Percentiles rank a stretch among this genome's conserved stretches.
Evolutionary conservation across 495 filamentous ascomycete genomes (phyloP).

Genomic region (Talaromyces proteolyticus): DNA sequence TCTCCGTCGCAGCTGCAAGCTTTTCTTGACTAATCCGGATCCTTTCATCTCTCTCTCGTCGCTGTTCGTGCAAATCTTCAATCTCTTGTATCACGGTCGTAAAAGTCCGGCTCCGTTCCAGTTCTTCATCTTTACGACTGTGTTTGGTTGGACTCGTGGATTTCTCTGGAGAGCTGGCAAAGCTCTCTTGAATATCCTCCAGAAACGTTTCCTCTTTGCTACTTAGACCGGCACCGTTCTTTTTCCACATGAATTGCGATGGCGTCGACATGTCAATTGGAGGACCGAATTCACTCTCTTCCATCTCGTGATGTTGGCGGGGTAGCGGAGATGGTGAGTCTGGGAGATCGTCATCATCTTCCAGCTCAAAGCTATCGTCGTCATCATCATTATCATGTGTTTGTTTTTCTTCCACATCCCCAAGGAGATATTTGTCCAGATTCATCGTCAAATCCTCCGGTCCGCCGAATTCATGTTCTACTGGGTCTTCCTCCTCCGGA

Average conservation of each 20-base stretch:
- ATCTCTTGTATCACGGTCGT: slow-evolving; percentile 28
- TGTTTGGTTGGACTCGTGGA: slow-evolving; percentile 24
- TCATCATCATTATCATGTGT: slow-evolving; percentile 13
- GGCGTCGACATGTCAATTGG: slow-evolving; percentile 44
- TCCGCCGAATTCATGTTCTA: slow-evolving; percentile 41
- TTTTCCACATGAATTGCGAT: slow-evolving; percentile 33
- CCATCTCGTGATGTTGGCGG: slow-evolving; percentile 13
- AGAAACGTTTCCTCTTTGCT: slow-evolving; percentile 32
- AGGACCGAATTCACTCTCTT: slow-evolving; percentile 41
- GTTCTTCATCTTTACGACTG: slow-evolving; percentile 11
- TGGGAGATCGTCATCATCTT: slow-evolving; percentile 8
- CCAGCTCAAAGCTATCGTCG: too few relatives aligned
- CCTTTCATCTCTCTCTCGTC: slow-evolving; percentile 34
- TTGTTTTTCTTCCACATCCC: slow-evolving; percentile 21
- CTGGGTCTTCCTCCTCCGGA: slow-evolving; percentile 25
- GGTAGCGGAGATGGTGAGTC: slow-evolving; percentile 5
- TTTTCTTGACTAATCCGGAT: slow-evolving; percentile 25
- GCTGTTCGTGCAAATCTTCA: slow-evolving; percentile 23
- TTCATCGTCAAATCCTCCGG: slow-evolving; percentile 49
- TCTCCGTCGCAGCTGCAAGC: slow-evolving; percentile 30
- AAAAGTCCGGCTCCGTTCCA: slow-evolving; percentile 12
- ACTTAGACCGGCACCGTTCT: slow-evolving; percentile 12
- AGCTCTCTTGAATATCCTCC: slow-evolving; percentile 36
- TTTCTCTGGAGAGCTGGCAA: slow-evolving; percentile 19
- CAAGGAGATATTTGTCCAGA: slow-evolving; percentile 42